Evolutionary conservation across 176 grass and related monocot genomes (phyloP), one percentile per base, ranked within the genome.

Genomic region (Avena atlantica): DNA sequence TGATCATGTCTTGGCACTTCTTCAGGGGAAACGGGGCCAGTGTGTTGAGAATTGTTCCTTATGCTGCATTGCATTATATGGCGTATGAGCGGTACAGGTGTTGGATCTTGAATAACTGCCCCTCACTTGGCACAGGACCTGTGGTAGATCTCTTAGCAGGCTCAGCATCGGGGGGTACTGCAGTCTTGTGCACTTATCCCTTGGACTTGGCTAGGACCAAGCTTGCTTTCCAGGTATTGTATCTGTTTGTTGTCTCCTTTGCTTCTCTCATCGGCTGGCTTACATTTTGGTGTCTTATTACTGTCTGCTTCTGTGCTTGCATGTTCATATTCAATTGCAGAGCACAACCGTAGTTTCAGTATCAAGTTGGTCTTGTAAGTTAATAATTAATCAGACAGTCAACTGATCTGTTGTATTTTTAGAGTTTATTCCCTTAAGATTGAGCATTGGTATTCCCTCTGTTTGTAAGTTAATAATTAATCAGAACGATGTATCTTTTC

Each of bases 11-110:
- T 60, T 36, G 44, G 61, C 89, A 78, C 24, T 74, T 57, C 50
- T 82, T 82, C 81, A 98, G 96, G 86, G 96, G 96, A 86, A 98
- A 98, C 82, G 93, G 96, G 84, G 96, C 96, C 80, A 98, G 96
- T 78, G 93, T 98, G 40, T 90, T 98, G 74, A 89, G 96, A 78
- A 98, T 95, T 82, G 88, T 95, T 70, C 96, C 96, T 76, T 98
- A 98, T 88, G 96, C 96, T 75, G 96, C 96, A 85, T 81, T 98
- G 67, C 96, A 98, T 78, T 98, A 84, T 74, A 98, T 98, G 96
- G 86, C 96, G 23, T 98, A 98, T 89, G 96, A 98, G 78, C 88
- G 90, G 21, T 98, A 98, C 82, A 80, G 93, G 78, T 94, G 90
- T 78, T 98, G 85, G 93, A 93, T 98, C 81, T 77, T 98, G 82